Base-by-base conservation (phyloP, 2,329 filamentous ascomycete genomes). In the Plectosphaerella sp. region DNA sequence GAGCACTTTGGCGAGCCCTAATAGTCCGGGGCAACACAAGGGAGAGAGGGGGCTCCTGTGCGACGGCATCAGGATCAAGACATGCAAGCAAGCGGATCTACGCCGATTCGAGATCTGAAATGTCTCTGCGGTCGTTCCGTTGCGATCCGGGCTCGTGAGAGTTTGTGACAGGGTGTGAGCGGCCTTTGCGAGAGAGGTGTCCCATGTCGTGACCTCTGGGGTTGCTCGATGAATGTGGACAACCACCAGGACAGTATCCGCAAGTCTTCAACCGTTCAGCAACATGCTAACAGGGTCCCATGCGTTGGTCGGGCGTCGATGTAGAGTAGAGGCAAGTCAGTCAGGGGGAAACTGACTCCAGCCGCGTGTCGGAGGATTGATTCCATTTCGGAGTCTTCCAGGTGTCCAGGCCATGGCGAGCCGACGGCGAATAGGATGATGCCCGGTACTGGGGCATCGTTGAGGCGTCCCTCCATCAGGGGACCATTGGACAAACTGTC, bases 21-120 rank as follows among this genome's bases (percentile, higher is more conserved):
- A 47, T 18, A 47, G 25, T 20, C 45, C 25, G 42, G 16, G 48
- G 48, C 41, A 24, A 45, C 41, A 45, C 41, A 28, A 45, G 41
- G 47, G n/a, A 33, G 45, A 24, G 42, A 15, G 35, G 28, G 28
- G 36, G 48, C 35, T 35, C 18, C 49, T 50, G 52, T 54, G 50
- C 50, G 46, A 56, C 50, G 41, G 54, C 48, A 56, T 54, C 50
- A 57, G 52, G 51, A 45, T 52, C 52, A 54, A 39, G 12, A 48
- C 9, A 45, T 54, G 54, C 52, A 57, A 51, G 46, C 47, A 56
- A 47, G 56, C 54, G 56, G 37, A 62, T 62, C 60, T 60, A 52
- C 59, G 57, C 54, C 54, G 58, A 58, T 58, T 58, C 55, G 54
- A 61, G 58, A 62, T 62, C 61, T 63, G 53, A 54, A 43, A 20